Percentiles rank a stretch among this genome's conserved stretches.
phyloP scores from a whole-genome alignment of 2,329 filamentous ascomycete genomes.

The Stemphylium lycopersici region DNA sequence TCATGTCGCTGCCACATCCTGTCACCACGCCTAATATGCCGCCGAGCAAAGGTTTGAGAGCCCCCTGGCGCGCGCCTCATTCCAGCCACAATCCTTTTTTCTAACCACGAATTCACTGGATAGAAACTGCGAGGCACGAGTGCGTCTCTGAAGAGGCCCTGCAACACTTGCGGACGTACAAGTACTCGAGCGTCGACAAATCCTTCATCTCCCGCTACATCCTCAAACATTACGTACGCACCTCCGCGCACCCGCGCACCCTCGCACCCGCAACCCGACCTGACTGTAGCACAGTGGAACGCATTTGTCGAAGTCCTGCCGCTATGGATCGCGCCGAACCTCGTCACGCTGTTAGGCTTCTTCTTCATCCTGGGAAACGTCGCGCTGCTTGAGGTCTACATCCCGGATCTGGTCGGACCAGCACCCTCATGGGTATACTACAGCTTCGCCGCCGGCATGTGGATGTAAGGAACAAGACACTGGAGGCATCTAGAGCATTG shows the following conservation, averaged over 20 bases:
- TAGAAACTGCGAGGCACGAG: constrained; percentile 69
- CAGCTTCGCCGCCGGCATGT: constrained; percentile 92
- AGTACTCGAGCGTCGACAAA: constrained; percentile 97
- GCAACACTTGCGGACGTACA: constrained; percentile 90
- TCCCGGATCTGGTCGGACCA: constrained; percentile 90
- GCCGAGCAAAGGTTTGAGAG: constrained; percentile 42
- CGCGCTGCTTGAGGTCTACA: constrained; percentile 72
- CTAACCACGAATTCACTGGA: constrained; percentile 15
- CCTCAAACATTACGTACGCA: constrained; percentile 87
- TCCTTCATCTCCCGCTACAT: constrained; percentile 93
- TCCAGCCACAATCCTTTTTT: background rate
- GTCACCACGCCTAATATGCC: constrained; percentile 48
- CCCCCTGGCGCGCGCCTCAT: constrained; percentile 10
- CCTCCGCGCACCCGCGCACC: constrained; percentile 2
- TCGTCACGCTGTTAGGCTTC: constrained; percentile 95
- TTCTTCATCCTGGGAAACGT: constrained; percentile 91
- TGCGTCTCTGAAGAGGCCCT: constrained; percentile 87
- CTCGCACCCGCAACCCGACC: constrained; percentile 16
- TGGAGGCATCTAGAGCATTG: background rate
- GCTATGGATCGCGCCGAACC: constrained; percentile 96
- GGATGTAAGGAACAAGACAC: constrained; percentile 68
- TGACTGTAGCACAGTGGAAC: constrained; percentile 77
- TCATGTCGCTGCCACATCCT: constrained; percentile 47
- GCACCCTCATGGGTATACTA: constrained; percentile 92
- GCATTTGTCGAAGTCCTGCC: constrained; percentile 89